A percentile compares a stretch with the other conserved stretches of the same genome.
phyloP scores from a whole-genome alignment of 805 yeast genomes.

The Kazachstania taianensis region DNA sequence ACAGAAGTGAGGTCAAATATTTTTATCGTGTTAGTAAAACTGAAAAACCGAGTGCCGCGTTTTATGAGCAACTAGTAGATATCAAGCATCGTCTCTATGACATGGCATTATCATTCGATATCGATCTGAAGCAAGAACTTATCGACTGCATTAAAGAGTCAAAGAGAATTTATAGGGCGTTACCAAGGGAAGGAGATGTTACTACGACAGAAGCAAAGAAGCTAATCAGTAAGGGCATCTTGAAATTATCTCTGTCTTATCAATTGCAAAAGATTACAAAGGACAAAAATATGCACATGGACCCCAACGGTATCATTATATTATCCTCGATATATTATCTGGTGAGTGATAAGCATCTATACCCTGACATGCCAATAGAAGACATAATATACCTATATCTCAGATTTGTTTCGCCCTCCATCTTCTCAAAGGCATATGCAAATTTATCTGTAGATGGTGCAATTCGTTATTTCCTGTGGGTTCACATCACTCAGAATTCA shows the following conservation, averaged over 20 bases:
- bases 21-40: conserved; percentile 14
- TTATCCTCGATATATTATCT: conserved; percentile 18
- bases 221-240: conserved; percentile 29
- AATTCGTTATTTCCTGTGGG: conserved; percentile 32
- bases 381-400: conserved; percentile 35
- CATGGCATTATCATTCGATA: conserved; percentile 56
- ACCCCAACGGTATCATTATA: conserved; percentile 28
- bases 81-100: conserved; percentile 34
- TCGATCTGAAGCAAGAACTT: conserved; percentile 41
- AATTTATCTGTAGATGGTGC: conserved; percentile 23
- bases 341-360: conserved; percentile 14
- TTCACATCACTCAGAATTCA: conserved; percentile 20
- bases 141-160: conserved; percentile 30
- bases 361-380: conserved; percentile 12
- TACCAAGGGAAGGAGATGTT: conserved; percentile 24
- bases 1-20: conserved; percentile 20
- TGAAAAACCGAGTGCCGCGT: conserved; percentile 16
- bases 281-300: conserved; percentile 23
- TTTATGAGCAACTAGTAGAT: conserved; percentile 22
- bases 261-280: conserved; percentile 23
- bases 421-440: conserved; percentile 18
- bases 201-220: conserved; percentile 25
- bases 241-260: conserved; percentile 31
- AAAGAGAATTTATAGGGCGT: conserved; percentile 32
- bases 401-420: conserved; percentile 33